Percentiles rank a stretch among this genome's conserved stretches.
Conservation (phyloP, 2,329 filamentous ascomycete species). For the Parastagonospora avenae region DNA sequence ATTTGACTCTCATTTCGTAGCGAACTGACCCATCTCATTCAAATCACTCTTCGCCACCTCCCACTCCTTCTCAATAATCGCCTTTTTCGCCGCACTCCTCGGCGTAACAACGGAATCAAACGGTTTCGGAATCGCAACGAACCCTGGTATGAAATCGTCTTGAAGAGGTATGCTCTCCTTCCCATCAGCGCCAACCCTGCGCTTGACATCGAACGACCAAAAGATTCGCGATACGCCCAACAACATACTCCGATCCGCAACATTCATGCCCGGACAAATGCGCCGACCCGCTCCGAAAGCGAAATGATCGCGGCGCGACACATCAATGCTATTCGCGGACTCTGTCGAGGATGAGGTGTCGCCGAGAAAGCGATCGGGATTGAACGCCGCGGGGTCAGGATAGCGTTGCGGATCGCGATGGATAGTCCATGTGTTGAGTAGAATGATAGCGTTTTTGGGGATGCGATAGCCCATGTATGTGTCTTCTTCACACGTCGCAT, state of each 20-base stretch:
- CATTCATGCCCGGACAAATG: conserved; percentile 39
- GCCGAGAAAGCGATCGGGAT: conserved; percentile 47
- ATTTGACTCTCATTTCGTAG: background rate
- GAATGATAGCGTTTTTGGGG: conserved; percentile 53
- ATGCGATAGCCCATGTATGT: conserved; percentile 54
- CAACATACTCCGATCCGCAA: conserved; percentile 34
- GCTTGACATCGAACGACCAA: conserved; percentile 33
- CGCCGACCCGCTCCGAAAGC: conserved; percentile 44
- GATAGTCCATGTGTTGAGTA: conserved; percentile 57
- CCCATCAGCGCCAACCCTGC: background rate
- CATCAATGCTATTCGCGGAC: conserved; percentile 1
- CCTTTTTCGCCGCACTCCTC: conserved; percentile 13
- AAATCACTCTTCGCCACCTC: conserved; percentile 12
- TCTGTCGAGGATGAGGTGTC: conserved; percentile 16
- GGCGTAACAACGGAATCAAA: conserved; percentile 17
- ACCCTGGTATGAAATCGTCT: conserved; percentile 7
- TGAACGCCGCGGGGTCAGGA: conserved; percentile 47
- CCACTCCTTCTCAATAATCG: conserved; percentile 19
- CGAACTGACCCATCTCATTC: conserved; percentile 19
- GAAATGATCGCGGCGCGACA: conserved; percentile 30
- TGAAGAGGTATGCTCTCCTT: background rate
- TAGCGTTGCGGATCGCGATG: conserved; percentile 52
- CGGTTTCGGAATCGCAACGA: conserved; percentile 3
- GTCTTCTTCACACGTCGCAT: conserved; percentile 51
- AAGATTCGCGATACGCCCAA: conserved; percentile 31